Evolutionary conservation across 73 alveolate species (phyloP).

Genomic region (Tetrahymena elliotti): DNA sequence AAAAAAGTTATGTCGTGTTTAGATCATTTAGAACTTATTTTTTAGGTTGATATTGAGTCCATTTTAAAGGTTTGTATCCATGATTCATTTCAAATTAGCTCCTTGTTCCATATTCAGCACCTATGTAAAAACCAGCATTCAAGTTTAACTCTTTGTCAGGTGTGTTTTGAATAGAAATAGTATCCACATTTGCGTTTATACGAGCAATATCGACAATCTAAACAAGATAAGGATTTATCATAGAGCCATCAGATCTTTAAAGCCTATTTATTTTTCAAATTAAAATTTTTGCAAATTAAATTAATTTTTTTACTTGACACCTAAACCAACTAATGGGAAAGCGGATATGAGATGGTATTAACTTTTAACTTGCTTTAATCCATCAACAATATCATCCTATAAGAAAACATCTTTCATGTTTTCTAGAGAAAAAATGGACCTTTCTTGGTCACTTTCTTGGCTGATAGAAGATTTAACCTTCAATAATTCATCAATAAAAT

Average conservation of each 20-base stretch:
- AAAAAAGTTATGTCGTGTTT: not conserved
- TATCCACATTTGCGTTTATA: not conserved
- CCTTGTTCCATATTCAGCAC: not conserved
- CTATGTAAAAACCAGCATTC: not conserved
- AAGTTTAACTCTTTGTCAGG: not conserved
- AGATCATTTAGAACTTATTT: not conserved
- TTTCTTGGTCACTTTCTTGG: not conserved
- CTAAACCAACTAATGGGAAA: not conserved
- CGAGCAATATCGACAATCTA: not conserved
- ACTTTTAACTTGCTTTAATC: not conserved
- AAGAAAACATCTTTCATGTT: not conserved
- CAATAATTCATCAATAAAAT: not conserved
- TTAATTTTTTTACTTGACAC: not conserved
- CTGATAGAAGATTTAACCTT: not conserved
- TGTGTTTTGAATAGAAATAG: not conserved
- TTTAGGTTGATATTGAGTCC: not conserved
- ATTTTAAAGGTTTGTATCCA: not conserved
- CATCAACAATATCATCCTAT: not conserved
- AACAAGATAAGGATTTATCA: not conserved
- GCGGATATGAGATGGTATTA: not conserved
- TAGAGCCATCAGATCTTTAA: not conserved
- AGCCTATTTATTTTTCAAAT: not conserved
- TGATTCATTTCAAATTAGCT: not conserved
- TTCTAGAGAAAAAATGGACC: not conserved
- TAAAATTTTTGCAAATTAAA: not conserved